Evolutionary conservation across 2,329 filamentous ascomycete species (phyloP), one percentile per base, ranked within the genome.

Genomic region (Fusarium sp.): DNA sequence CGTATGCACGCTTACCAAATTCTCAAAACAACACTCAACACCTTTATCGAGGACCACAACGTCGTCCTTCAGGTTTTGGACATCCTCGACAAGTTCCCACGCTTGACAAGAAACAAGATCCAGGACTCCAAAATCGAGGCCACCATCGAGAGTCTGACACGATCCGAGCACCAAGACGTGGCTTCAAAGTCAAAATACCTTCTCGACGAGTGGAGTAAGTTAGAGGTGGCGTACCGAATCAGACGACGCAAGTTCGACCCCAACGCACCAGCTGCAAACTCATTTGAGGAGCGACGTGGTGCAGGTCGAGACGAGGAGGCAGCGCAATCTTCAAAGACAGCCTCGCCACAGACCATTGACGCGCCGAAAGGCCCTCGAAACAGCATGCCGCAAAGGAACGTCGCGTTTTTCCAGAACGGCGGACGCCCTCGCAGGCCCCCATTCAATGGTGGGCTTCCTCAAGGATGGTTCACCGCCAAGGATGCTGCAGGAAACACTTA

Each of bases 1-100:
- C 94, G 94, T 78, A 97, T 98, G 92, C 96, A 98, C 85, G 96
- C 96, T 59, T 99, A 99, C 82, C 93, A 96, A 80, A 98, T 98
- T 74, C 86, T 99, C 72, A 97, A 96, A 82, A 94, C 93, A 38
- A 93, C 94, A 11, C 87, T 99, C 61, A 91, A 91, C 73, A 92
- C 93, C 32, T 99, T 96, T 87, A 91, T 91, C 72, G 93, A 95
- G n/a, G 96, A 98, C 80, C 88, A 92, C 81, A 98, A 98, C 76
- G 91, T 98, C 35, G 90, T 97, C 42, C 84, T 97, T 70, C 96
- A 98, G 83, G 92, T 98, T 35, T 87, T 99, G 71, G 92, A 96
- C 74, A 95, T 99, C 63, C 88, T 99, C 26, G 92, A 97, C 82
- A 92, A 91, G 73, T 93, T 98, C 74, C 96, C 96, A 1, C 92